Evolutionary conservation across 345 rosid species (phyloP).

Genomic region (Camelina hispida): DNA sequence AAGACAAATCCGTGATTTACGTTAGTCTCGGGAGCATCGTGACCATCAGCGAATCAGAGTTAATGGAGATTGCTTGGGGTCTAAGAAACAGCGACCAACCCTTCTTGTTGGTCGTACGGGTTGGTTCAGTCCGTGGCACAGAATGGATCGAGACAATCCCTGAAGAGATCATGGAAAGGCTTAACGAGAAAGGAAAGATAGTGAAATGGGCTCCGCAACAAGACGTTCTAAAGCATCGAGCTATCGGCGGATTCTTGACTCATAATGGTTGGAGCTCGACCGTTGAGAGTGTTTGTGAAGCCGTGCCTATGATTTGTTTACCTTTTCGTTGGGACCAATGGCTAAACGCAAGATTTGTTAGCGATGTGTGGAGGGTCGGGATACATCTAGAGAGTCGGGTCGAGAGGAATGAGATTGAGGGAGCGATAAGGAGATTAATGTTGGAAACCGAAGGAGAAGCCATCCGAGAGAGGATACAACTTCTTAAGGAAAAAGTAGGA

Average conservation of each 20-base stretch:
- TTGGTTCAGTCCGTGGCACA: constrained; percentile 2
- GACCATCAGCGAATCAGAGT: constrained; percentile 37
- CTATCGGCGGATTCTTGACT: constrained; percentile 35
- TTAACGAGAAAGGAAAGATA: constrained; percentile 46
- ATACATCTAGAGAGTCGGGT: constrained; percentile 21
- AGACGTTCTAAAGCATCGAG: constrained; percentile 33
- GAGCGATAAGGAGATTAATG: constrained; percentile 1
- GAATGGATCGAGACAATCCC: constrained; percentile 24
- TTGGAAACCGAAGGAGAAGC: constrained; percentile 21
- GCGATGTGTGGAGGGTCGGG: constrained; percentile 29
- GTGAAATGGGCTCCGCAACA: constrained; percentile 41
- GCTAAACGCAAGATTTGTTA: constrained; percentile 27
- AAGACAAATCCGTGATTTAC: constrained; percentile 48
- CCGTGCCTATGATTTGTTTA: constrained; percentile 31
- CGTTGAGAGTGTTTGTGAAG: constrained; percentile 37
- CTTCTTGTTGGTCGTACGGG: constrained; percentile 58
- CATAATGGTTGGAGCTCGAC: constrained; percentile 39
- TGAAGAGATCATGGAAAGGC: constrained; percentile 34
- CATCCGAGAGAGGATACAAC: constrained; percentile 20
- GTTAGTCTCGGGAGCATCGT: constrained; percentile 54
- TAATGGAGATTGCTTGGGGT: constrained; percentile 54
- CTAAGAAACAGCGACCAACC: constrained; percentile 47
- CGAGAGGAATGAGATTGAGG: constrained; percentile 36
- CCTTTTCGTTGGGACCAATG: constrained; percentile 32
- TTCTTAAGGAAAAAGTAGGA: constrained; percentile 1